Base-by-base conservation (phyloP, 78 protist species). In the Monosiga brevicollis region DNA sequence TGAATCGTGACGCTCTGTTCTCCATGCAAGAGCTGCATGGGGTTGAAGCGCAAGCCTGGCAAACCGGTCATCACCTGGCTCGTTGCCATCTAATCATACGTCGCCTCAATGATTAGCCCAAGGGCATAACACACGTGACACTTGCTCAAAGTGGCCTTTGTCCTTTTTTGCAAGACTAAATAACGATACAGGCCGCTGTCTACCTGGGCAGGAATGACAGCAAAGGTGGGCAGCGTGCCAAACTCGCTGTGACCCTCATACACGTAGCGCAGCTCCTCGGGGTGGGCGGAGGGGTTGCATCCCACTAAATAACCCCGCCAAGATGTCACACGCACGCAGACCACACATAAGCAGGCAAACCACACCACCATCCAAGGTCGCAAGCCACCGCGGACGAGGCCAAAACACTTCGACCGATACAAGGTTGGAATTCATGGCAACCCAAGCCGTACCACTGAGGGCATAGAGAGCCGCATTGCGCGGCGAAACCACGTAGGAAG, bases 1-100 rank as follows among this genome's bases (percentile, higher is more conserved):
- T 38, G n/a, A 35, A 87, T 0, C 75, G 81, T 86, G 25, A 83
- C 6, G 73, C 39, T 55, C 82, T 82, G 84, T 82, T 87, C 90
- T 37, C 90, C 90, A 81, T 87, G 84, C 35, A 87, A 73, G 39
- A 82, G 80, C 80, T 29, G 25, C 49, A 42, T 73, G 10, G 62
- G 77, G 78, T 71, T 40, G 84, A 81, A 73, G 41, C 38, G 42
- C 1, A 81, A 42, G 34, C 84, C 84, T 0, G 23, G 42, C 32
- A 55, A 15, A 25, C 73, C 80, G 0, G n/a, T 32, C 20, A 75
- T 36, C 42, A 39, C 24, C 79, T 36, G 49, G 23, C 39, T 2
- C 42, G 39, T 25, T 2, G 79, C 6, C 24, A 36, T n/a, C 79
- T 73, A 10, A 11, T 15, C n/a, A n/a, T n/a, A n/a, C n/a, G n/a